Evolutionary conservation across 768 basidiomycete species (phyloP).

Genomic region (Lactifluus pinguis): DNA sequence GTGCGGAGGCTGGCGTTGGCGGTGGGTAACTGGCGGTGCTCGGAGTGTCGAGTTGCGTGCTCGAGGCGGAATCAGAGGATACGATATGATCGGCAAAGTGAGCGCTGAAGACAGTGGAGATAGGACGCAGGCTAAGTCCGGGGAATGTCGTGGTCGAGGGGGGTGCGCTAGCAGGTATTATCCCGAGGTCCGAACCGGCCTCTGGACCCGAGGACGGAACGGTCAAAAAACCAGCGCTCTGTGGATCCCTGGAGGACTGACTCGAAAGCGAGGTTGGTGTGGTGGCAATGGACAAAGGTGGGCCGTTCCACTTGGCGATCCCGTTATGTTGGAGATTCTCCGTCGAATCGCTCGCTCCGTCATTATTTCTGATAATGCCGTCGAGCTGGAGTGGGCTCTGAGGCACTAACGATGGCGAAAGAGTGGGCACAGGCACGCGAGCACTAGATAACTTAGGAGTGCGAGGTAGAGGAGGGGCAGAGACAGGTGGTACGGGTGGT

Average conservation of each 20-base stretch:
- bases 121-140: slow-evolving; percentile 58
- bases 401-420: slow-evolving; percentile 10
- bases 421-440: slow-evolving; percentile 20
- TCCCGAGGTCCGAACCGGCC: slow-evolving; percentile 21
- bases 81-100: slow-evolving; percentile 46
- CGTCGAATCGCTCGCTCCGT: not conserved
- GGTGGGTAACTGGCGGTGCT: slow-evolving; percentile 33
- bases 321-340: not conserved
- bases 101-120: slow-evolving; percentile 67
- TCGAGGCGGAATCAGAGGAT: slow-evolving; percentile 26
- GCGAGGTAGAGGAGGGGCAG: slow-evolving; percentile 7
- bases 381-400: slow-evolving; percentile 11
- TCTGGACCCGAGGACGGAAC: slow-evolving; percentile 7
- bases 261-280: not conserved
- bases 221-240: not conserved
- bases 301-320: not conserved
- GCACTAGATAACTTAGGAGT: slow-evolving; percentile 20
- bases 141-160: slow-evolving; percentile 55
- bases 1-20: slow-evolving; percentile 29
- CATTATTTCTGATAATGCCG: not conserved
- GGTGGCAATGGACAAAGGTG: slow-evolving; percentile 8
- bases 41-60: slow-evolving; percentile 41
- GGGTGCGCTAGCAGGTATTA: slow-evolving; percentile 46
- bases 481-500: slow-evolving; percentile 37
- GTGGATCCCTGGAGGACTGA: not conserved